Conservation (phyloP, 495 filamentous ascomycete genomes). For the Penicillium bovifimosum region DNA sequence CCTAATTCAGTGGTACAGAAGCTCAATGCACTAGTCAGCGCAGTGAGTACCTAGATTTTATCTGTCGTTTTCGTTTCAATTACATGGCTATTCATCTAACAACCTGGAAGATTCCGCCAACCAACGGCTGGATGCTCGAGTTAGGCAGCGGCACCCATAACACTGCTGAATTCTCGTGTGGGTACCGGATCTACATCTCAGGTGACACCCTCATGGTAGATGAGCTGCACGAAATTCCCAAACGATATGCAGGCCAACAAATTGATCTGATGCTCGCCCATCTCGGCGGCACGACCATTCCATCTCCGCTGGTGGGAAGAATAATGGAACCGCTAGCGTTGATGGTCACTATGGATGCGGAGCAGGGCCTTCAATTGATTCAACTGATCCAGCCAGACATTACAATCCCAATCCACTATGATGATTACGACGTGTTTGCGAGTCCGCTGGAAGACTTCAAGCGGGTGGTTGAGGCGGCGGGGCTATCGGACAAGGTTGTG, state of each 20-base stretch:
- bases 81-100: background rate
- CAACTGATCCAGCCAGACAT: conserved; percentile 55
- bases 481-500: conserved; percentile 48
- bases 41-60: conserved; percentile 39
- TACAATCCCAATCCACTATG: conserved; percentile 65
- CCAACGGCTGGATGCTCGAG: conserved; percentile 69
- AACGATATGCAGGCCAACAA: conserved; percentile 40
- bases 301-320: conserved; percentile 39
- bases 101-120: conserved; percentile 50
- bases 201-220: conserved; percentile 65
- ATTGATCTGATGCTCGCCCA: conserved; percentile 68
- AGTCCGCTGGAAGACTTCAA: conserved; percentile 57
- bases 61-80: background rate
- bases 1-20: conserved; percentile 36
- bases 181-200: conserved; percentile 66
- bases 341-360: conserved; percentile 71
- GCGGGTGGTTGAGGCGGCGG: conserved; percentile 48
- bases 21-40: conserved; percentile 53
- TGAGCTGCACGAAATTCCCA: conserved; percentile 56
- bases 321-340: conserved; percentile 40
- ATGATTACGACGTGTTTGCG: conserved; percentile 61
- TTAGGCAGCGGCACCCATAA: conserved; percentile 41
- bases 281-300: conserved; percentile 61
- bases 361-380: conserved; percentile 57
- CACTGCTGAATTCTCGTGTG: conserved; percentile 33